These are phyloP conservation scores for Cyberlindnera suaveolens DNA, from an alignment of 805 yeast species.

Conservation along the genomic window DNA sequence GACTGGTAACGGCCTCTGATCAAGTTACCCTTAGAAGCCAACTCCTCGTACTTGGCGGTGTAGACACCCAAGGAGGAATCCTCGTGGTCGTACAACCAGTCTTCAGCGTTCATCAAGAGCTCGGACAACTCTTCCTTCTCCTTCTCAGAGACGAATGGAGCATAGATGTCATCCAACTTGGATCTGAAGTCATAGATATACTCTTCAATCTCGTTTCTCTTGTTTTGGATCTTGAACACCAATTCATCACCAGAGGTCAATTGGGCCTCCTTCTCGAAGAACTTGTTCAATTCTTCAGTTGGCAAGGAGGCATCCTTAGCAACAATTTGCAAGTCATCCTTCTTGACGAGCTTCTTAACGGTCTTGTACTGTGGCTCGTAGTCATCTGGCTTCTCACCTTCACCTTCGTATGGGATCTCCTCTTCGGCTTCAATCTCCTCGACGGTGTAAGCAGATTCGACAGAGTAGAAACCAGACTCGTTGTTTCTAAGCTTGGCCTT, in stretches of 20 bases:
- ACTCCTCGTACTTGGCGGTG: constrained; percentile 96
- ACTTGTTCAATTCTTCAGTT: constrained; percentile 46
- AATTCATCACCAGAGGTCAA: constrained; percentile 88
- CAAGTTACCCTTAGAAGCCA: constrained; percentile 89
- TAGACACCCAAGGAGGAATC: constrained; percentile 95
- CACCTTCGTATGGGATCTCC: constrained; percentile 64
- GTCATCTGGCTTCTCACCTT: constrained; percentile 71
- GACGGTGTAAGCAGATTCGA: constrained; percentile 92
- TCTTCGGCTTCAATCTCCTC: constrained; percentile 89
- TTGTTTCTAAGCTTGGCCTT: constrained; percentile 95
- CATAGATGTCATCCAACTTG: constrained; percentile 88
- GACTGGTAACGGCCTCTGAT: constrained; percentile 93
- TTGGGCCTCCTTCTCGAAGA: constrained; percentile 78
- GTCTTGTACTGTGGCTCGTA: constrained; percentile 82
- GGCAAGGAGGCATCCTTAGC: constrained; percentile 60
- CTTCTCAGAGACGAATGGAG: constrained; percentile 80
- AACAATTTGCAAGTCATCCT: constrained; percentile 63
- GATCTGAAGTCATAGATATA: constrained; percentile 97
- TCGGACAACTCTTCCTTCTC: constrained; percentile 78
- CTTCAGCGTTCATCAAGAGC: constrained; percentile 82
- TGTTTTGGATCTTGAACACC: constrained; percentile 97
- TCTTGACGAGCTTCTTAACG: constrained; percentile 91
- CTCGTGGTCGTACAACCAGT: constrained; percentile 97
- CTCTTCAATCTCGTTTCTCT: constrained; percentile 97
- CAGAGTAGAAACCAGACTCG: constrained; percentile 90